Percentiles rank a stretch among this genome's conserved stretches.
Conservation (phyloP, 169 alveolate species). For the Plasmodium berghei region DNA sequence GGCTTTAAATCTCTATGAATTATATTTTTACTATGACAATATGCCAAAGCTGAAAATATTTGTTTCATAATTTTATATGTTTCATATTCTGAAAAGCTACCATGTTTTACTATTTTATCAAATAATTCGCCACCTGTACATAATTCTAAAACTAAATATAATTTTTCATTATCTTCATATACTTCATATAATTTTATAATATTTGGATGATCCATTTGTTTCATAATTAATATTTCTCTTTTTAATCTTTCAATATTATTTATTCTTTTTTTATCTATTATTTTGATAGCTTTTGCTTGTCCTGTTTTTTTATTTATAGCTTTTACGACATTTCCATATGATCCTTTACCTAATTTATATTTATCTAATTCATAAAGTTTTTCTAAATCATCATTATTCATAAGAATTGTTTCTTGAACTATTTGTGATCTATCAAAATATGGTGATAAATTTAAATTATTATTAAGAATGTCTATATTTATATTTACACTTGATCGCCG, state of each 20-base stretch:
- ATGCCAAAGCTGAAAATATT: constrained; percentile 93
- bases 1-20: constrained; percentile 98
- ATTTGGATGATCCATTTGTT: constrained; percentile 93
- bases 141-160: constrained; percentile 94
- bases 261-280: constrained; percentile 88
- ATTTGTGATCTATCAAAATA: constrained; percentile 82
- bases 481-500: constrained; percentile 33
- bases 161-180: constrained; percentile 92
- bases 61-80: constrained; percentile 94
- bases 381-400: constrained; percentile 82
- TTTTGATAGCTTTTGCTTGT: constrained; percentile 89
- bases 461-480: constrained; percentile 5
- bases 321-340: constrained; percentile 92
- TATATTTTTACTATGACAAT: constrained; percentile 93
- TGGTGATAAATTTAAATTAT: constrained; percentile 71
- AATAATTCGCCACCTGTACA: constrained; percentile 97
- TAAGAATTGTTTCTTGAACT: constrained; percentile 80
- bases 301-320: constrained; percentile 90
- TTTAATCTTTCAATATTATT: constrained; percentile 91
- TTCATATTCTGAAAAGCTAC: constrained; percentile 91
- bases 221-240: constrained; percentile 92
- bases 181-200: constrained; percentile 92
- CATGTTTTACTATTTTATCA: constrained; percentile 93
- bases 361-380: constrained; percentile 88
- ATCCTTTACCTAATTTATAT: constrained; percentile 91